Percentiles rank a stretch among this genome's conserved stretches.
phyloP scores from a whole-genome alignment of 1,139 yeast species.

The Suhomyces terraborum region DNA sequence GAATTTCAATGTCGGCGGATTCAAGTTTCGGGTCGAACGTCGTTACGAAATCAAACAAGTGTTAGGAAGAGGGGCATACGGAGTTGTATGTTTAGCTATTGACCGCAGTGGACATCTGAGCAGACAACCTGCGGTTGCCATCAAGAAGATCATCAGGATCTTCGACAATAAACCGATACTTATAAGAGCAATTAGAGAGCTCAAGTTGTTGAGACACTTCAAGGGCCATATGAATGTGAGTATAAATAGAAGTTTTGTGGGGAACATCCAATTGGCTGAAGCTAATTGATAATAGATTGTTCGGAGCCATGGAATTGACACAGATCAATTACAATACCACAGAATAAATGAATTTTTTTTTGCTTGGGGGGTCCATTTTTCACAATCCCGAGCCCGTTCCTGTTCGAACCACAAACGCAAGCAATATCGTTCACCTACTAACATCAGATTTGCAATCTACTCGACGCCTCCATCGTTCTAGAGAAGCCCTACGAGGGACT shows the following conservation, averaged over 20 bases:
- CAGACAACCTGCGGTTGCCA: constrained; percentile 51
- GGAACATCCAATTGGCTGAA: too few species aligned
- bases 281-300: too few species aligned
- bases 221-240: constrained; percentile 75
- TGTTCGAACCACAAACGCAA: too few species aligned
- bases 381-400: too few species aligned
- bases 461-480: constrained; percentile 71
- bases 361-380: too few species aligned
- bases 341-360: too few species aligned
- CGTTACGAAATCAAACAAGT: constrained; percentile 64
- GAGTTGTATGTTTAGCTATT: constrained; percentile 81
- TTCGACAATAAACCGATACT: constrained; percentile 64
- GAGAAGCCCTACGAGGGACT: constrained; percentile 76
- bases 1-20: constrained; percentile 21
- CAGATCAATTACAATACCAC: not conserved
- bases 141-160: constrained; percentile 74
- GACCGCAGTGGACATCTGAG: constrained; percentile 44
- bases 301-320: too few species aligned
- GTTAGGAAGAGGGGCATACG: constrained; percentile 88
- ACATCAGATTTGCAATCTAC: constrained; percentile 59
- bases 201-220: constrained; percentile 74
- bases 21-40: constrained; percentile 63
- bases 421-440: too few species aligned
- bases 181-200: constrained; percentile 76
- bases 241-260: too few species aligned